Conservation (phyloP, 176 grass and related monocot genomes). For the Zizania latifolia region DNA sequence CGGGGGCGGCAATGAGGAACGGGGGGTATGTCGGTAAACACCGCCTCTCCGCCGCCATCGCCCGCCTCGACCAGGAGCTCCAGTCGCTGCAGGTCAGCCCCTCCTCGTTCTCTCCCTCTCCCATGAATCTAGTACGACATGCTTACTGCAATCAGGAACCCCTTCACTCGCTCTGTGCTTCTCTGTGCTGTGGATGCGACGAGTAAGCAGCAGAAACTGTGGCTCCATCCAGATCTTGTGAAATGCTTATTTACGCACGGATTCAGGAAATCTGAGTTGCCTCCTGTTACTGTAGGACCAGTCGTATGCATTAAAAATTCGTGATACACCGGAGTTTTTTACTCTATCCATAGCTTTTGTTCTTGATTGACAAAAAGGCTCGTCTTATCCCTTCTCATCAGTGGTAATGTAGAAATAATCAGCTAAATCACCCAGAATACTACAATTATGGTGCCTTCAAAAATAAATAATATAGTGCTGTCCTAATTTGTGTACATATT, state of each 20-base stretch:
- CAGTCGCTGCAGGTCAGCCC: slow-evolving; percentile 54
- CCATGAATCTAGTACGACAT: not conserved
- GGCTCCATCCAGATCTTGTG: slow-evolving; percentile 31
- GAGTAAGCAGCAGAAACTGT: not conserved
- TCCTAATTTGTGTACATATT: not conserved
- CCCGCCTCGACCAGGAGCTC: slow-evolving; percentile 81
- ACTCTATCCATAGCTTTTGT: not conserved
- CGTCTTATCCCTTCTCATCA: too few relatives aligned
- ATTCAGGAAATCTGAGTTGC: too few relatives aligned
- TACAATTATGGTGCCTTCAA: not conserved
- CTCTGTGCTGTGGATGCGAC: not conserved
- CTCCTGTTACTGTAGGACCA: not conserved
- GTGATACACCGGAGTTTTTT: too few relatives aligned
- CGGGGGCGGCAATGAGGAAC: slow-evolving; percentile 20
- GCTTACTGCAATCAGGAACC: not conserved
- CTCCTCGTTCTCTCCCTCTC: not conserved
- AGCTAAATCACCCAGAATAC: not conserved
- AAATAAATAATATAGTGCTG: not conserved
- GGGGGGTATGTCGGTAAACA: slow-evolving; percentile 70
- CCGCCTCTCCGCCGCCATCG: slow-evolving; percentile 71
- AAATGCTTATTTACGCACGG: too few relatives aligned
- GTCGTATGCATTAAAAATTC: not conserved
- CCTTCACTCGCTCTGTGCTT: not conserved
- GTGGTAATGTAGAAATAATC: too few relatives aligned
- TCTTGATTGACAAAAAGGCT: too few relatives aligned